phyloP scores from a whole-genome alignment of 2,329 filamentous ascomycete genomes.

The Fusarium longipes region DNA sequence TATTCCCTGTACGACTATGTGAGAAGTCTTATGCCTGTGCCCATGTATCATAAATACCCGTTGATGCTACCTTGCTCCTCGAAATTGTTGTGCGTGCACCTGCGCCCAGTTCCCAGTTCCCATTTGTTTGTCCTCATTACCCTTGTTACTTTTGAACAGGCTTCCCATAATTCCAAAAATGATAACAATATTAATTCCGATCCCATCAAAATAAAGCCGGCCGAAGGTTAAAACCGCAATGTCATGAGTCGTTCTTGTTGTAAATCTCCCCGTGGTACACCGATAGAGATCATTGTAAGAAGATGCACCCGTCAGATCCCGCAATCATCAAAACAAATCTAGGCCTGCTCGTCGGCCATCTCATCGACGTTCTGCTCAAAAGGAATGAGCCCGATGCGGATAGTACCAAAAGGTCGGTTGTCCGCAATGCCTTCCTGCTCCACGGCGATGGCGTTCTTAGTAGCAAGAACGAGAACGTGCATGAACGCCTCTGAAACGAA shows the following conservation, averaged over 20 bases:
- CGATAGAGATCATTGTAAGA: slow-evolving; percentile 10
- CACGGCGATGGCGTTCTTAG: slow-evolving; percentile 71
- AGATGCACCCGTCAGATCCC: not conserved
- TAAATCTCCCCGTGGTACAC: not conserved
- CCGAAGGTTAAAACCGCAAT: slow-evolving; percentile 1
- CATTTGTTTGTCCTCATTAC: slow-evolving; percentile 1
- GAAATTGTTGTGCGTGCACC: not conserved
- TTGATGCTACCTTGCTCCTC: slow-evolving; percentile 6
- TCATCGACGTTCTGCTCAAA: slow-evolving; percentile 19
- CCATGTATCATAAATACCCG: not conserved
- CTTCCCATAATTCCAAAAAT: slow-evolving; percentile 14
- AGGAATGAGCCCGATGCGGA: slow-evolving; percentile 57
- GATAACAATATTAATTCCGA: not conserved
- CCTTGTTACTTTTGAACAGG: slow-evolving; percentile 9
- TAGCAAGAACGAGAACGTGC: slow-evolving; percentile 77
- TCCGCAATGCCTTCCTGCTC: slow-evolving; percentile 63
- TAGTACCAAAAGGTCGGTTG: slow-evolving; percentile 58
- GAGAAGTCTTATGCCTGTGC: not conserved
- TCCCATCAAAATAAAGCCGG: slow-evolving; percentile 12
- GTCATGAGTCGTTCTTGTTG: slow-evolving; percentile 1
- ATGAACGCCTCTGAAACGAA: slow-evolving; percentile 81
- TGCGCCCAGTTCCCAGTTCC: not conserved
- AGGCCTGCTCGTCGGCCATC: slow-evolving; percentile 40
- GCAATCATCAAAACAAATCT: slow-evolving; percentile 1
- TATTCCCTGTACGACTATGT: not conserved